A percentile compares a stretch with the other conserved stretches of the same genome.
phyloP scores from a whole-genome alignment of 192 early-diverging fungal genomes.

The Backusella tarrabulga region DNA sequence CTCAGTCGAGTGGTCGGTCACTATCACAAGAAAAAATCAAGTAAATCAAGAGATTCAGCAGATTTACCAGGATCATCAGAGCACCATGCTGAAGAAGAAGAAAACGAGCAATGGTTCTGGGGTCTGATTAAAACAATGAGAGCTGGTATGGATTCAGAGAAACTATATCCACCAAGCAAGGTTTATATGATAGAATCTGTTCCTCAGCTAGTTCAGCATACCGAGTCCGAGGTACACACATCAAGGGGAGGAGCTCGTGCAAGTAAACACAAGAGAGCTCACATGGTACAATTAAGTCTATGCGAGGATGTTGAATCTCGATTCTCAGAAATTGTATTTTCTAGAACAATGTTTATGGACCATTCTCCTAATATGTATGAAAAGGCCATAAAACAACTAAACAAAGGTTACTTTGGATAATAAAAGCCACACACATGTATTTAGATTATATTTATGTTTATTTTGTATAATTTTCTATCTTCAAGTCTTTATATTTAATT shows the following conservation, averaged over 20 bases:
- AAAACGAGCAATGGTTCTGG: conserved; percentile 82
- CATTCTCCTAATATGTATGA: conserved; percentile 78
- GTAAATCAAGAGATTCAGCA: conserved; percentile 2
- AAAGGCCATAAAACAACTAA: conserved; percentile 29
- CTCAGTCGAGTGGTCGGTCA: conserved; percentile 56
- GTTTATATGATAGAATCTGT: conserved; percentile 62
- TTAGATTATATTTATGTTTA: not conserved
- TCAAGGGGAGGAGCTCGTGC: conserved; percentile 21
- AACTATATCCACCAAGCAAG: conserved; percentile 78
- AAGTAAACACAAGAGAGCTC: conserved; percentile 41
- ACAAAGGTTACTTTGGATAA: conserved; percentile 31
- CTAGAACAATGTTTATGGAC: conserved; percentile 76
- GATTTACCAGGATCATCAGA: conserved; percentile 9
- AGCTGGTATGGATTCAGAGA: conserved; percentile 82
- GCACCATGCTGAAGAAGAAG: conserved; percentile 16
- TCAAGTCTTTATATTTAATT: not conserved
- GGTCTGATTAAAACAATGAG: conserved; percentile 78
- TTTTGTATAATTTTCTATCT: not conserved
- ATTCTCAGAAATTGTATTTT: conserved; percentile 79
- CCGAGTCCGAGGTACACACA: conserved; percentile 20
- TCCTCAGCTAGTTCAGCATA: conserved; percentile 44
- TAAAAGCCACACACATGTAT: not conserved
- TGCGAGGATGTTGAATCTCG: conserved; percentile 76
- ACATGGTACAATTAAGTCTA: conserved; percentile 53
- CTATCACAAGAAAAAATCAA: conserved; percentile 25